Conservation (phyloP, 306 rosid genomes). For the Inga leiocalycina region DNA sequence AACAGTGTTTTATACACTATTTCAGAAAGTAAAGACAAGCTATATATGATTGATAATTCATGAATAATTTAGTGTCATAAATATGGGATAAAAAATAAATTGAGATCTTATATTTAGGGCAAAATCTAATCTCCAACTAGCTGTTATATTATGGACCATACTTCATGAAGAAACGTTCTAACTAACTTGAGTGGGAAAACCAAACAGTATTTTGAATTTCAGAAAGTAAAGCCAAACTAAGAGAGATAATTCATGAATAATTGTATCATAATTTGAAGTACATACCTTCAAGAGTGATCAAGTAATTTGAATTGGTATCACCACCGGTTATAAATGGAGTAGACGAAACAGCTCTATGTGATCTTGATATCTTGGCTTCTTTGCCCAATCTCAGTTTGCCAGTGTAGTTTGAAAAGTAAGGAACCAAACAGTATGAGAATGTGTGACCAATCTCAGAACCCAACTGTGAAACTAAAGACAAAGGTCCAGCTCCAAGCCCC, state of each 20-base stretch:
- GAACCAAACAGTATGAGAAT: slow-evolving; percentile 32
- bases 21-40: too few relatives aligned
- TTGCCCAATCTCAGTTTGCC: slow-evolving; percentile 5
- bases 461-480: slow-evolving; percentile 19
- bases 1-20: too few relatives aligned
- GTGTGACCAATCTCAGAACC: background rate
- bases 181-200: too few relatives aligned
- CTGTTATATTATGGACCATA: too few relatives aligned
- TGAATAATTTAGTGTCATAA: too few relatives aligned
- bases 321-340: background rate
- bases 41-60: too few relatives aligned
- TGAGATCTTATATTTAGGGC: too few relatives aligned
- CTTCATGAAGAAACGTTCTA: too few relatives aligned
- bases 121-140: too few relatives aligned
- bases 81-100: too few relatives aligned
- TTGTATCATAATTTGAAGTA: background rate
- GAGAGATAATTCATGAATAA: background rate
- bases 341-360: background rate
- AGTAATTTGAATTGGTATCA: background rate
- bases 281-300: slow-evolving; percentile 15
- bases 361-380: background rate
- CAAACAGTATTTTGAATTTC: too few relatives aligned
- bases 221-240: background rate
- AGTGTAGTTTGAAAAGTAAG: background rate
- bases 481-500: slow-evolving; percentile 30